Conservation (phyloP, 2,329 filamentous ascomycete species). For the Aspergillus sergii region DNA sequence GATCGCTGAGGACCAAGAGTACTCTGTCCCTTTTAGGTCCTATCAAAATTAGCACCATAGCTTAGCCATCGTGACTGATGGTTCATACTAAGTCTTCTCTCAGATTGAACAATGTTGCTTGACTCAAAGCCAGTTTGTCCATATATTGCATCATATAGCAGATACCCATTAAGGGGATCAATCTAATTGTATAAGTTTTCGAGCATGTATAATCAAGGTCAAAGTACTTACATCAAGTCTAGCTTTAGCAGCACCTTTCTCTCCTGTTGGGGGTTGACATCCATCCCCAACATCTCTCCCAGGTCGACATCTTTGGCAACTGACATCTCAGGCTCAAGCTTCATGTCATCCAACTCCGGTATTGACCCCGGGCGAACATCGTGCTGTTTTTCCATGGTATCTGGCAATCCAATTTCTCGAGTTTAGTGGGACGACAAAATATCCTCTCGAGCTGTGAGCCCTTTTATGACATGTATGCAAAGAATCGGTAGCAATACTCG, state of each 20-base stretch:
- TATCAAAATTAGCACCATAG: constrained; percentile 12
- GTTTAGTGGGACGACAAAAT: no score
- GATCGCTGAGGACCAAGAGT: constrained; percentile 34
- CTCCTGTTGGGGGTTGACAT: constrained; percentile 26
- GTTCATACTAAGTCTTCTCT: constrained; percentile 25
- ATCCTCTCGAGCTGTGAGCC: background rate
- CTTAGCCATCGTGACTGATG: no score
- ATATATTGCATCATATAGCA: constrained; percentile 35
- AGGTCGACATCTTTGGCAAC: constrained; percentile 29
- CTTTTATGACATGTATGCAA: background rate
- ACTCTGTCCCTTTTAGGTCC: constrained; percentile 30
- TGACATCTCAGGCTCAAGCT: constrained; percentile 18
- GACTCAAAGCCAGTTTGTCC: constrained; percentile 36
- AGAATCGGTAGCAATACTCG: background rate
- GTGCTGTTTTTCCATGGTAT: constrained; percentile 24
- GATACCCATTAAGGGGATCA: constrained; percentile 32
- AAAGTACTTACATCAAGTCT: constrained; percentile 26
- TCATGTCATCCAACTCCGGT: constrained; percentile 20
- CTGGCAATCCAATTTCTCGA: background rate
- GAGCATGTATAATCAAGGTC: background rate
- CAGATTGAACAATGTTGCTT: constrained; percentile 31
- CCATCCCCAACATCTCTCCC: constrained; percentile 28
- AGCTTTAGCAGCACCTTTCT: constrained; percentile 29
- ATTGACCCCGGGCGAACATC: background rate
- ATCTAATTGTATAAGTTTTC: constrained; percentile 10